A percentile compares a stretch with the other conserved stretches of the same genome.
Conservation (phyloP, 306 rosid genomes). For the Vigna radiata region DNA sequence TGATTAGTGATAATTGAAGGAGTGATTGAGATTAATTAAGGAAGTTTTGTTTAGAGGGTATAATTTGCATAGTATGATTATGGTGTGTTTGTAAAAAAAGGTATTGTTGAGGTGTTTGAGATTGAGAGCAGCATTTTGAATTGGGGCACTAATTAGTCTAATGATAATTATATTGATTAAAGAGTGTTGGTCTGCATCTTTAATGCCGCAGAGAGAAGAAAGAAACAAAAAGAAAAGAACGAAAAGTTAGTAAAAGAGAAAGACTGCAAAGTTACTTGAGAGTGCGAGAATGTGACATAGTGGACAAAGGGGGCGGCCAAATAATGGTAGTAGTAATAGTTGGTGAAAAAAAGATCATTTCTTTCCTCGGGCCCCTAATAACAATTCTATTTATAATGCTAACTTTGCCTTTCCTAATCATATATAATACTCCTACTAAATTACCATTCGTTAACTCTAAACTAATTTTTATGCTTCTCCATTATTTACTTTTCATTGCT, state of each 20-base stretch:
- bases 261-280: conserved; percentile 36
- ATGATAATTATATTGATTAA: conserved; percentile 45
- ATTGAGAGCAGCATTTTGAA: conserved; percentile 47
- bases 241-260: conserved; percentile 40
- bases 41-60: conserved; percentile 16
- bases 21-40: conserved; percentile 34
- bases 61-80: conserved; percentile 23
- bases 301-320: conserved; percentile 44
- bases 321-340: conserved; percentile 41
- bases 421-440: conserved; percentile 9
- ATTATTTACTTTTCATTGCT: too few relatives aligned
- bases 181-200: conserved; percentile 38
- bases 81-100: conserved; percentile 44
- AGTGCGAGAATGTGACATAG: conserved; percentile 45
- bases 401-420: conserved; percentile 38
- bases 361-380: conserved; percentile 87
- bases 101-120: conserved; percentile 47
- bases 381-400: conserved; percentile 28
- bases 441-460: background rate
- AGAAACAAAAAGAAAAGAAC: conserved; percentile 41
- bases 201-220: conserved; percentile 16
- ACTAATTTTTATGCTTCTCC: background rate
- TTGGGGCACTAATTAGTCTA: conserved; percentile 47
- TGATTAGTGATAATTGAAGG: too few relatives aligned
- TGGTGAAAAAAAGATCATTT: conserved; percentile 46